Conservation (phyloP, 345 rosid species). For the Eucalyptus camaldulensis region DNA sequence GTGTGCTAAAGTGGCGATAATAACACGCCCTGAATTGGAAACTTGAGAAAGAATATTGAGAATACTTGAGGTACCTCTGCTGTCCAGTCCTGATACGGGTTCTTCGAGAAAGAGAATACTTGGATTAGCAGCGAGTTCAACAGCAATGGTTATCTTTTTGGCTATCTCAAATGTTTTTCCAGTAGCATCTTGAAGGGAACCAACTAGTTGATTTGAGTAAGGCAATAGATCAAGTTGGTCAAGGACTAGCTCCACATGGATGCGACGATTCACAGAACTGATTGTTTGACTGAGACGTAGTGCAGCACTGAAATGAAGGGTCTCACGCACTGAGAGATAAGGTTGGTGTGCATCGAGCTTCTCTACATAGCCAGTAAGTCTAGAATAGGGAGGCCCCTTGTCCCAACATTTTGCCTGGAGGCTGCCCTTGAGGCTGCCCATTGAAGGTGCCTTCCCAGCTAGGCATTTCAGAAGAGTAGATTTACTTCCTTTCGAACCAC, state of each 20-base stretch:
- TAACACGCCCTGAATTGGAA: conserved; percentile 4
- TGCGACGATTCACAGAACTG: background rate
- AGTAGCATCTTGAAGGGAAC: conserved; percentile 9
- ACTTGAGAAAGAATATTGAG: conserved; percentile 5
- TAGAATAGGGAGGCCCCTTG: background rate
- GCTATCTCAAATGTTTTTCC: conserved; percentile 19
- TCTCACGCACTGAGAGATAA: conserved; percentile 15
- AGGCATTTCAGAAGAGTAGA: conserved; percentile 17
- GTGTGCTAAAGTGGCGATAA: conserved; percentile 4
- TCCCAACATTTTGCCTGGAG: background rate
- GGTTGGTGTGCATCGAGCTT: conserved; percentile 19
- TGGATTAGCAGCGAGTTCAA: conserved; percentile 21
- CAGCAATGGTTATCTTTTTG: conserved; percentile 18
- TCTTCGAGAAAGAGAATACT: conserved; percentile 21
- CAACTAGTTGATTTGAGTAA: conserved; percentile 13
- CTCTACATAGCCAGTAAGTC: conserved; percentile 10
- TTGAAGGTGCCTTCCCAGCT: conserved; percentile 8
- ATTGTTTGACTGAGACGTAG: conserved; percentile 6
- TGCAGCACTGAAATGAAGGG: conserved; percentile 23
- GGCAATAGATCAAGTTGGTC: conserved; percentile 16
- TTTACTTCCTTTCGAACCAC: conserved; percentile 4
- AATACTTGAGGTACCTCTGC: background rate
- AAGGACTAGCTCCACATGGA: conserved; percentile 17
- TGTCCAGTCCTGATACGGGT: conserved; percentile 9
- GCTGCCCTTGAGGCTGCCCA: background rate